Evolutionary conservation across 2,329 filamentous ascomycete species (phyloP), one percentile per base, ranked within the genome.

Genomic region (Huntiella omanensis): DNA sequence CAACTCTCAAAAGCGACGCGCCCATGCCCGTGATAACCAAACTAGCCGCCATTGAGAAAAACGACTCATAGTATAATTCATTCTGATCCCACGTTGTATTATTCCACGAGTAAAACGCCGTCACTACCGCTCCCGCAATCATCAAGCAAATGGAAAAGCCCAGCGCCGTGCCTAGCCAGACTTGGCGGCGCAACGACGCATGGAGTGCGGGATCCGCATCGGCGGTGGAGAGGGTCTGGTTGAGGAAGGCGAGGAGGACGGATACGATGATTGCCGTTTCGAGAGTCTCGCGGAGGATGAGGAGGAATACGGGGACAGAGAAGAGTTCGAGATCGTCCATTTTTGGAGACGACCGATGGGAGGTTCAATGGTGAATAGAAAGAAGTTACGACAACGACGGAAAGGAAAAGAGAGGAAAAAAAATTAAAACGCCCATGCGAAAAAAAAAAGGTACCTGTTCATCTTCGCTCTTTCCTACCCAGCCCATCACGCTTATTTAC

Each of bases 201-300:
- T 50, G 48, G 10, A 48, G 36, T 4, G 15, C 38, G 11, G 42
- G 45, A 32, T 50, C 49, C n/a, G 45, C 45, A 40, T 50, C 45
- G 15, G 49, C 45, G 35, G 43, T 40, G 32, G 66, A 67, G 34
- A 92, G 71, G 2, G 80, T 83, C 59, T 91, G 81, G 60, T 88
- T 91, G 49, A 92, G 64, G 59, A 91, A 92, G 17, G 84, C 76
- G 34, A 93, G 71, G 32, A 93, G 67, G 12, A 93, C 80, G 0
- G 85, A 88, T 51, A 92, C 77, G 54, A 93, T 83, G 56, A 93
- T 85, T 55, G 73, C 78, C 0, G 80, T 82, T 65, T 93, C 86
- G 40, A 93, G 66, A 34, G 77, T 76, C 64, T 93, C 86, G 58
- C 86, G 77, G 59, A 93, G 91, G 63, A 83, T 78, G 59, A 94